These are phyloP conservation scores for Fragaria ananassa DNA, from an alignment of 306 rosid genomes.

Conservation along the genomic window DNA sequence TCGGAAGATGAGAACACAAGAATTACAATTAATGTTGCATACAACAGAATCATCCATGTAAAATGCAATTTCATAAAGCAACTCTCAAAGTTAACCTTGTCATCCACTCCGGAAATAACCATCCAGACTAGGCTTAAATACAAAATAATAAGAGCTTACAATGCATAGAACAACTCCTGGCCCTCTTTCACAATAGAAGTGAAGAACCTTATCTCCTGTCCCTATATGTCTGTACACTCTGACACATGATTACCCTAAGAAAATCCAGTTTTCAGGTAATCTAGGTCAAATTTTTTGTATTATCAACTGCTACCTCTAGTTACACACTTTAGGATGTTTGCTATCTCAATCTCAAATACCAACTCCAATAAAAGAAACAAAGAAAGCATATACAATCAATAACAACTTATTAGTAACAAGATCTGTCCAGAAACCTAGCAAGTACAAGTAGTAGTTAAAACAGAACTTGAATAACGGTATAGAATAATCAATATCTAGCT, in stretches of 20 bases:
- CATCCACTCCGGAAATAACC: not conserved
- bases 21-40: not conserved
- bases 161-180: not conserved
- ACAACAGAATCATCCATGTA: constrained; percentile 1
- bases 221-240: not conserved
- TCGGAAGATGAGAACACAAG: not conserved
- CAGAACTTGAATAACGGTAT: too few relatives aligned
- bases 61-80: not conserved
- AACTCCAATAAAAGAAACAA: not conserved
- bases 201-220: not conserved
- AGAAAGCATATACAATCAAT: not conserved
- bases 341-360: not conserved
- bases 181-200: not conserved
- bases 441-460: not conserved
- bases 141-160: not conserved
- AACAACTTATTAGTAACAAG: not conserved
- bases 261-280: too few relatives aligned
- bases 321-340: too few relatives aligned
- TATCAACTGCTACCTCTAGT: too few relatives aligned
- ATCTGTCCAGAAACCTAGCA: not conserved
- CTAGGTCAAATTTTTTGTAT: too few relatives aligned
- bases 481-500: not conserved
- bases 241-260: not conserved
- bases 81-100: not conserved
- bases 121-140: not conserved